Base-by-base conservation (phyloP, 2,329 filamentous ascomycete genomes). In the Madurella mycetomatis region DNA sequence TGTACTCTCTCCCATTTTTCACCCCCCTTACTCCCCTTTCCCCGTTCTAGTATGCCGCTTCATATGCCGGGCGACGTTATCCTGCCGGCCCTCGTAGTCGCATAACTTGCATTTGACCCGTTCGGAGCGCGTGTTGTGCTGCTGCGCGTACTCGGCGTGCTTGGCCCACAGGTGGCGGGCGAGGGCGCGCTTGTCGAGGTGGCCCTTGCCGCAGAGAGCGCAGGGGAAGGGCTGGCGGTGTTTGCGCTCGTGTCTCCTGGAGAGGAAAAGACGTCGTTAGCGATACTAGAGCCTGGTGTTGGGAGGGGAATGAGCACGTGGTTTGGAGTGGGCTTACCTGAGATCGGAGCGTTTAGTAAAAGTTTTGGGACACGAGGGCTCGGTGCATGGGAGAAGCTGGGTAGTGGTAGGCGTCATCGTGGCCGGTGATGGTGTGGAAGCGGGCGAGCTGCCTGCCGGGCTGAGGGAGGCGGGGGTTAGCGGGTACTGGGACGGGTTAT, bases 151-250 rank as follows among this genome's bases (percentile, higher is more conserved):
- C n/a, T 55, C 49, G 5, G 45, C 54, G 41, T 65, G 62, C 34
- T 49, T 44, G 11, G 58, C 47, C 58, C 62, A 62, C 2, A 64
- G 34, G 52, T 65, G 63, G 11, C 62, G 60, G 32, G 57, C 40
- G 30, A 62, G 58, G 2, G 58, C 56, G 39, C 61, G 59, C 25
- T 56, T 56, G 47, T 62, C 62, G 11, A 41, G 46, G 48, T 59
- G 57, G 17, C 34, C 49, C 39, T 54, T 58, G 30, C 31, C 16
- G 58, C 63, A 65, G 18, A 63, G 37, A 3, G 42, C 41, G 51
- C 62, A 65, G 32, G 42, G 47, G 55, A 59, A 62, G 15, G 54
- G 54, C 18, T 51, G 55, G 31, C 54, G 56, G 58, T 63, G 61
- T 8, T 53, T 62, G 16, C 55, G 59, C 47, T 58, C 54, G 53